Evolutionary conservation across 768 basidiomycete species (phyloP).

Genomic region (Boletus rubescentipes): DNA sequence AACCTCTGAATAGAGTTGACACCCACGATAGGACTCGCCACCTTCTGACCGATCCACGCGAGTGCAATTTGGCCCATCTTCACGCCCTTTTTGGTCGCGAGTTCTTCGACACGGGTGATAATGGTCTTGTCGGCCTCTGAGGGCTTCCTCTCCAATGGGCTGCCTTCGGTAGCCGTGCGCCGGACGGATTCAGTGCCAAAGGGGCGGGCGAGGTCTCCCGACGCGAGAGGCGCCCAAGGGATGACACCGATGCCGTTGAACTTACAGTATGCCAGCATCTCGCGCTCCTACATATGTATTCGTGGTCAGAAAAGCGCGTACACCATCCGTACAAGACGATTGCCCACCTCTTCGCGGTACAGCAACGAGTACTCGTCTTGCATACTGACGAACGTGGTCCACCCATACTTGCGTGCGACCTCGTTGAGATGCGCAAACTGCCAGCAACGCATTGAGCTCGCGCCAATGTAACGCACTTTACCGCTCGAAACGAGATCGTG

Average conservation of each 20-base stretch:
- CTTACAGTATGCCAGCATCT: neutral
- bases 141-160: no score
- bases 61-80: constrained; percentile 48
- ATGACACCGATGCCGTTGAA: neutral
- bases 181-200: no score
- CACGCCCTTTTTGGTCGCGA: constrained; percentile 33
- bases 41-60: constrained; percentile 41
- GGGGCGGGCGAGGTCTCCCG: no score
- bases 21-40: constrained; percentile 46
- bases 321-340: no score
- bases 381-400: constrained; percentile 57
- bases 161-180: no score
- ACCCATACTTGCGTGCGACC: constrained; percentile 43
- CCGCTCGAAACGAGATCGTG: constrained; percentile 48
- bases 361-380: constrained; percentile 49
- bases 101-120: no score
- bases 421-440: constrained; percentile 45
- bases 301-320: no score
- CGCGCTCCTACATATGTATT: neutral
- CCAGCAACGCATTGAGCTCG: constrained; percentile 47
- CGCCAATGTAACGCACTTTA: constrained; percentile 52
- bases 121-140: no score
- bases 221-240: neutral
- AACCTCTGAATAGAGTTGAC: constrained; percentile 34
- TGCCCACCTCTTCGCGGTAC: constrained; percentile 54